Conservation (phyloP, 768 basidiomycete genomes). For the Termitomyces sp. region DNA sequence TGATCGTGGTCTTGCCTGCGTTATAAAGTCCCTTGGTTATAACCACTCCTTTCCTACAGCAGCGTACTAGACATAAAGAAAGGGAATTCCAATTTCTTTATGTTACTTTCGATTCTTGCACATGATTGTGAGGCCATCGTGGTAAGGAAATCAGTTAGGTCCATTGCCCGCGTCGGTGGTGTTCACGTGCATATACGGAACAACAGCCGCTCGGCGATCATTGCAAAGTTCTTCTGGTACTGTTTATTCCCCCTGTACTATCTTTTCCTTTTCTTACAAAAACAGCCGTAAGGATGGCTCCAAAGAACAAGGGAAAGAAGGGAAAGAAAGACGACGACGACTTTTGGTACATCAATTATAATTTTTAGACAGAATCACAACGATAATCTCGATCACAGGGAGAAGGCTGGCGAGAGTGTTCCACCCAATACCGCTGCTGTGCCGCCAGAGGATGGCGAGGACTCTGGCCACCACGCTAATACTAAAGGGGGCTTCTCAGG, state of each 20-base stretch:
- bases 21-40: constrained; percentile 87
- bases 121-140: constrained; percentile 49
- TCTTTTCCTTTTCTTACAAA: no score
- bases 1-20: constrained; percentile 73
- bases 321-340: constrained; percentile 75
- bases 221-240: neutral
- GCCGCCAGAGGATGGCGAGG: constrained; percentile 28
- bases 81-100: constrained; percentile 93
- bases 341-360: constrained; percentile 56
- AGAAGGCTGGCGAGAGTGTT: constrained; percentile 56
- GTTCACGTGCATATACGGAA: constrained; percentile 1
- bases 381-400: constrained; percentile 37
- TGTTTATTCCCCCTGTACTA: neutral
- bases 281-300: constrained; percentile 33
- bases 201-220: constrained; percentile 5
- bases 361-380: constrained; percentile 9
- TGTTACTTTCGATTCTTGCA: constrained; percentile 94
- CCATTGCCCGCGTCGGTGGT: no score
- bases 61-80: constrained; percentile 45
- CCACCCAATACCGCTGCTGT: constrained; percentile 33
- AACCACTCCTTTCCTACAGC: constrained; percentile 1
- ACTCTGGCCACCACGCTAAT: constrained; percentile 14
- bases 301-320: constrained; percentile 81
- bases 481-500: constrained; percentile 46
- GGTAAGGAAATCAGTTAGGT: no score